Evolutionary conservation across 805 yeast species (phyloP).

Genomic region (Candida pseudofarinosa): DNA sequence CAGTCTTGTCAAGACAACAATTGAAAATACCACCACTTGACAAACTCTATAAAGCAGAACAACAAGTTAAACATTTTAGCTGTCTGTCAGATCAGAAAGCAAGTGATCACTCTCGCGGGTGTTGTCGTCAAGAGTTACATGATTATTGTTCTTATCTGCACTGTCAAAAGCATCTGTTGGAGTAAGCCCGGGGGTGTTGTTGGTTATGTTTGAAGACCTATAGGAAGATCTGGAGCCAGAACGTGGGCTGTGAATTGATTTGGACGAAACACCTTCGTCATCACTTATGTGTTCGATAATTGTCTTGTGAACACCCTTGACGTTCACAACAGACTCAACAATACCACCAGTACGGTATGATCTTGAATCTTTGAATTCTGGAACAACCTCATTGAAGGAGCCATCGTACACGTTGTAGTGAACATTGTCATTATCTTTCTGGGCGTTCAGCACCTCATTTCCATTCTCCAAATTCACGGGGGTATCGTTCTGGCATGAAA

Average conservation of each 20-base stretch:
- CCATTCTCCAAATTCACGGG: background rate
- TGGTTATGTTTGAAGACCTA: background rate
- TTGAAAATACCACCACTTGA: too few relatives aligned
- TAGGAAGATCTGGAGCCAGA: background rate
- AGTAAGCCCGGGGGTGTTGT: too few relatives aligned
- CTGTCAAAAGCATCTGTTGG: too few relatives aligned
- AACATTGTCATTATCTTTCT: slow-evolving; percentile 1
- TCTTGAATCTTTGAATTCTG: slow-evolving; percentile 32
- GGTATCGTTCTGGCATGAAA: slow-evolving; percentile 17
- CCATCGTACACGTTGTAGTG: slow-evolving; percentile 1
- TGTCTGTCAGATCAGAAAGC: too few relatives aligned
- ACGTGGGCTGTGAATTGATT: background rate
- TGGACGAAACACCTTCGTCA: slow-evolving; percentile 31
- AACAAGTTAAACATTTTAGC: too few relatives aligned
- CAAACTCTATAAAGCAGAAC: too few relatives aligned
- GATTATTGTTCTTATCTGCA: too few relatives aligned
- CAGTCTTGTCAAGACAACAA: too few relatives aligned
- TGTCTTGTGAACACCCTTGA: slow-evolving; percentile 80
- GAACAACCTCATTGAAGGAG: slow-evolving; percentile 1
- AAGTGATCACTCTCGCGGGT: too few relatives aligned
- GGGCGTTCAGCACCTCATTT: background rate
- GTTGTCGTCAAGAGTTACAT: too few relatives aligned
- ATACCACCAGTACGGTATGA: slow-evolving; percentile 57
- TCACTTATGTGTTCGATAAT: slow-evolving; percentile 66
- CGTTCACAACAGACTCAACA: slow-evolving; percentile 76